Conservation (phyloP, 495 filamentous ascomycete species). For the Lasiosphaeriaceae sp. region DNA sequence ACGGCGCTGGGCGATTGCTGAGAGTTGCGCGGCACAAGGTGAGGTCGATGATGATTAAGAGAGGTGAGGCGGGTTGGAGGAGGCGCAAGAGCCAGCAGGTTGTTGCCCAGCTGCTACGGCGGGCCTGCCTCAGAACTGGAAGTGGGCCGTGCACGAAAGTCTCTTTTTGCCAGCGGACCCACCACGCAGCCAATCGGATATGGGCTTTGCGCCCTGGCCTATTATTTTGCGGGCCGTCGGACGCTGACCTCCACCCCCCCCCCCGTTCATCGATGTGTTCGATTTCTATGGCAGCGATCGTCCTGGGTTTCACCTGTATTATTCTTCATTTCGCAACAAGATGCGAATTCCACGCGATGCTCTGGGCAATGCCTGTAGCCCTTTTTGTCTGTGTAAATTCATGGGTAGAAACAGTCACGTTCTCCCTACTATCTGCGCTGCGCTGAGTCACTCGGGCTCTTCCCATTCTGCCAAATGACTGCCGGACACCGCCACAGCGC, state of each 20-base stretch:
- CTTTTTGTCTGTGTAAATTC: no score
- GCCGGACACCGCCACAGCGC: no score
- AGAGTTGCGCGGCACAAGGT: constrained; percentile 16
- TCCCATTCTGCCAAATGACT: no score
- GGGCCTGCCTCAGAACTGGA: neutral
- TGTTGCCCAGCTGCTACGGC: neutral
- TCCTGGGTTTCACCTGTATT: no score
- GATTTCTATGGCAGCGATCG: no score
- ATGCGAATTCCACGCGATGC: no score
- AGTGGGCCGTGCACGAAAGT: neutral
- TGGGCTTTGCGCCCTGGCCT: neutral
- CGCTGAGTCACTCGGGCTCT: no score
- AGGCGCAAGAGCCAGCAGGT: constrained; percentile 1
- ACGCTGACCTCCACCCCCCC: neutral
- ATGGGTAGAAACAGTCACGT: no score
- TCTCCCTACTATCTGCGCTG: no score
- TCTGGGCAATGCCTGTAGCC: no score
- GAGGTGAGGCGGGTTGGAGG: constrained; percentile 10
- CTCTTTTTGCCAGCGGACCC: neutral
- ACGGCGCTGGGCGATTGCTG: constrained; percentile 26
- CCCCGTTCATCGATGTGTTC: neutral
- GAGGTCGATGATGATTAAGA: constrained; percentile 26
- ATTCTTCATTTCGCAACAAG: no score
- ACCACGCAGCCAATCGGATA: neutral
- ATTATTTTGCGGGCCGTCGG: neutral